These are phyloP conservation scores for Rosa lucieae DNA, from an alignment of 306 rosid genomes.

Conservation along the genomic window DNA sequence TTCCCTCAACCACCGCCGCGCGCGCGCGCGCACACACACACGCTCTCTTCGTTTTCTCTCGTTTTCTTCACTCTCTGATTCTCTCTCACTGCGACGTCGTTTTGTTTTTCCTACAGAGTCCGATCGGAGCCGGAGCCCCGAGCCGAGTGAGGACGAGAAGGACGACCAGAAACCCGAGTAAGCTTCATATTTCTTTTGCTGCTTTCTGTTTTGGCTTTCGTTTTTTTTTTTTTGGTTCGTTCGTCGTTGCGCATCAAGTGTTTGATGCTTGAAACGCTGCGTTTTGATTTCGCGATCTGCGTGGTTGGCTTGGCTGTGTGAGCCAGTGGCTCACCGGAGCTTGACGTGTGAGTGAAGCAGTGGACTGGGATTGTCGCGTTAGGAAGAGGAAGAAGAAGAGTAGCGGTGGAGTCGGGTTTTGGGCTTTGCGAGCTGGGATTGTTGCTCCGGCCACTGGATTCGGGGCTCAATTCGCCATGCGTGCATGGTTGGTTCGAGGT, in stretches of 20 bases:
- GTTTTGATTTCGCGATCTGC: constrained; percentile 37
- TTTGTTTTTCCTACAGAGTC: constrained; percentile 43
- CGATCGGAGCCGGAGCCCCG: constrained; percentile 59
- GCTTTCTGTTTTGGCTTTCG: not conserved
- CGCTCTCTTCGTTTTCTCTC: not conserved
- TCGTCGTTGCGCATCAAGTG: constrained; percentile 24
- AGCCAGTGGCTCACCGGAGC: constrained; percentile 7
- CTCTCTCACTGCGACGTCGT: constrained; percentile 11
- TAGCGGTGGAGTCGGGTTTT: constrained; percentile 26
- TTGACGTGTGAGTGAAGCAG: constrained; percentile 8
- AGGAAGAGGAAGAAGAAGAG: not conserved
- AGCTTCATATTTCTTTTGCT: constrained; percentile 30
- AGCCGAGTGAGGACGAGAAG: constrained; percentile 41
- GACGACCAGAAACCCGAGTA: constrained; percentile 62
- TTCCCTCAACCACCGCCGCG: constrained; percentile 14
- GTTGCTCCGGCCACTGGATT: constrained; percentile 20
- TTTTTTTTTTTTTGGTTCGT: constrained; percentile 20
- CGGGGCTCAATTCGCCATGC: constrained; percentile 13
- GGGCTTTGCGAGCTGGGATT: constrained; percentile 18
- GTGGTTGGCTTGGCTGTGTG: constrained; percentile 23
- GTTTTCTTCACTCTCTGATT: constrained; percentile 14
- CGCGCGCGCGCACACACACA: not conserved
- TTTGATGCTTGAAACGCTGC: constrained; percentile 33
- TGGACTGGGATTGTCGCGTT: not conserved
- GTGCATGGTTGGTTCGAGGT: constrained; percentile 22